Evolutionary conservation across 495 filamentous ascomycete genomes (phyloP).

Genomic region (Penicillium manginii): DNA sequence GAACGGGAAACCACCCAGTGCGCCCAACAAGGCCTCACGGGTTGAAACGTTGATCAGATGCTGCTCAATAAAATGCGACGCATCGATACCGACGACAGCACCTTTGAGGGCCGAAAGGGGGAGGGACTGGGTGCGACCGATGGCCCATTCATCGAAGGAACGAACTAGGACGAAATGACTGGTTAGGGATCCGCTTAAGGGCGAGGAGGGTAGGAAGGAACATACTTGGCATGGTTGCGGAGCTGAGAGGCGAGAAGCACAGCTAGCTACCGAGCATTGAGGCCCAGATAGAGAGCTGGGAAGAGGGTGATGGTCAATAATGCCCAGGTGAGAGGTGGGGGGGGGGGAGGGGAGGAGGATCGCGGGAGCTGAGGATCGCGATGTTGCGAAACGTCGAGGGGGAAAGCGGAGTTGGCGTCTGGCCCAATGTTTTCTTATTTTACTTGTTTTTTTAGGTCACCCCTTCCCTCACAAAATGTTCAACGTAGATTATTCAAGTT

Average conservation of each 20-base stretch:
- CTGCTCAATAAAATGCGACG: conserved; percentile 80
- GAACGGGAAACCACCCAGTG: conserved; percentile 87
- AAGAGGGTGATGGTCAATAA: conserved; percentile 7
- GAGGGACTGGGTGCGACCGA: conserved; percentile 54
- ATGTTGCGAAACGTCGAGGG: conserved; percentile 25
- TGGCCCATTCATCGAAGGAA: conserved; percentile 62
- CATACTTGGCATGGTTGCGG: conserved; percentile 49
- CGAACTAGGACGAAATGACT: conserved; percentile 47
- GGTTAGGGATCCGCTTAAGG: conserved; percentile 15
- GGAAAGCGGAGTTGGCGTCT: conserved; percentile 26
- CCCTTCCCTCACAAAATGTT: no score
- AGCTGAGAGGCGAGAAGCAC: conserved; percentile 36
- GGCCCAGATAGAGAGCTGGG: conserved; percentile 18
- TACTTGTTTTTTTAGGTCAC: not conserved
- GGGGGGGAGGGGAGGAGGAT: conserved; percentile 1
- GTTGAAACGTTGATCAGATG: conserved; percentile 67
- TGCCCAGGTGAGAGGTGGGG: not conserved
- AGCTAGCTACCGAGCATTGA: conserved; percentile 39
- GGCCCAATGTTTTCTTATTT: conserved; percentile 11
- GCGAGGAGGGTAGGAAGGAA: conserved; percentile 4
- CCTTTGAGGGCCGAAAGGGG: conserved; percentile 69
- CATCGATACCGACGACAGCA: conserved; percentile 81
- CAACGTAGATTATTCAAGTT: no score
- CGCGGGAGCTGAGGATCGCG: conserved; percentile 16
- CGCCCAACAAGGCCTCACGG: conserved; percentile 85